Evolutionary conservation across 2,329 filamentous ascomycete species (phyloP).

Genomic region (Teratosphaeria epicoccoides): DNA sequence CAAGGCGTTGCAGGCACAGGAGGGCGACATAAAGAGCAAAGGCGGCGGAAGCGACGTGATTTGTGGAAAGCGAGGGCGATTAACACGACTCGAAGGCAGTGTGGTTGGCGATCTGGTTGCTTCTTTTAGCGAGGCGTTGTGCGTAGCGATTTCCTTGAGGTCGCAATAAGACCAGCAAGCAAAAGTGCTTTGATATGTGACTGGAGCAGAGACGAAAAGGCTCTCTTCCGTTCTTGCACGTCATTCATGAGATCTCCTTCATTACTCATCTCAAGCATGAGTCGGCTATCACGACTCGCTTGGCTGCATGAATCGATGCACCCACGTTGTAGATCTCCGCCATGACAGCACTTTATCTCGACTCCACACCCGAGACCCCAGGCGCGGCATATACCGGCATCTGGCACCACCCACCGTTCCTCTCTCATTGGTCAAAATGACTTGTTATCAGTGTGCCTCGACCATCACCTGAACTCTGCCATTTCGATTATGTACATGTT

Average conservation of each 20-base stretch:
- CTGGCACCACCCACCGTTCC: not conserved
- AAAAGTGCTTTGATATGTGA: no score
- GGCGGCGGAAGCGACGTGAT: no score
- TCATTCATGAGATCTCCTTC: no score
- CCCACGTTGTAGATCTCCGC: not conserved
- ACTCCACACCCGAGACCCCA: not conserved
- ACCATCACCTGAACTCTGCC: constrained; percentile 1
- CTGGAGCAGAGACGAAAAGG: no score
- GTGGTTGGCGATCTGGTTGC: not conserved
- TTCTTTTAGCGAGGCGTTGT: no score
- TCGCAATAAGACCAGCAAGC: no score
- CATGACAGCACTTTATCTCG: not conserved
- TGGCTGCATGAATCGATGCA: not conserved
- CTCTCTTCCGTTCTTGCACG: no score
- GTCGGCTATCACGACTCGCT: not conserved
- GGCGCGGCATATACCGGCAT: not conserved
- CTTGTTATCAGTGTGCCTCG: constrained; percentile 1
- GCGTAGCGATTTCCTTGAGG: no score
- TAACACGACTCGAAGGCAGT: not conserved
- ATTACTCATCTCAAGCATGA: no score
- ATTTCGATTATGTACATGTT: constrained; percentile 11
- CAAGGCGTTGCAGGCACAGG: not conserved
- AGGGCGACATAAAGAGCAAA: not conserved
- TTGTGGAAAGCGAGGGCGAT: not conserved
- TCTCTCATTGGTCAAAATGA: not conserved